Base-by-base conservation (phyloP, 1,284 basidiomycete genomes). In the Blastosporella zonata region DNA sequence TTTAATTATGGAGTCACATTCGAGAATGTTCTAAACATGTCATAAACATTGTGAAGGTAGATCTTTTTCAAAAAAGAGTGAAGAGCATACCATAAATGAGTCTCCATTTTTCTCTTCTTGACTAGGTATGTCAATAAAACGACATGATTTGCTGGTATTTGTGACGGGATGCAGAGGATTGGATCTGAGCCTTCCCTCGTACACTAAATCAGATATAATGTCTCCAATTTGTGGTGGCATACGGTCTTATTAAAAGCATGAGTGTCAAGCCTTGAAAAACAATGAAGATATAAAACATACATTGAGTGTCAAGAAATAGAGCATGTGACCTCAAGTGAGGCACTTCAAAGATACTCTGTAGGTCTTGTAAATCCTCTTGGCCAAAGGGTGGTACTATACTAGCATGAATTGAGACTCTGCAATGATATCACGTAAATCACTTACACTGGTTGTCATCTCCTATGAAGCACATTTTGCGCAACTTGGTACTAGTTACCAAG, bases 211-310 rank as follows among this genome's bases (percentile, higher is more conserved):
- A 21, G 86, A 89, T 41, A 90, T 84, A 46, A 87, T 82, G 5
- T 72, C 55, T n/a, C 87, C 87, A 70, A 89, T 81, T 54, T 85
- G 77, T 35, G 78, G 75, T 48, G 88, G 87, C 85, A 90, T 88
- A 2, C 88, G 80, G 56, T 90, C 87, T 77, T n/a, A 38, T 4
- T 15, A 27, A 6, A 12, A 21, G 3, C 13, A 15, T 44, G 7
- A 43, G 22, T 13, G 8, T 12, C 47, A 28, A 34, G 21, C 43
- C 13, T n/a, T n/a, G n/a, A n/a, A 35, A 3, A 4, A 31, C 47
- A 21, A 42, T n/a, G 36, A 43, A 12, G 37, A 51, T 43, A 46
- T 49, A 53, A 45, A 42, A 60, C 74, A 54, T 58, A 81, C 82
- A 84, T 59, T 84, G 82, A 7, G 70, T 81, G 49, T 83, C 66